A percentile compares a stretch with the other conserved stretches of the same genome.
Evolutionary conservation across 371 early-diverging fungal species (phyloP).

Genomic region (Syncephalastrum sp.): DNA sequence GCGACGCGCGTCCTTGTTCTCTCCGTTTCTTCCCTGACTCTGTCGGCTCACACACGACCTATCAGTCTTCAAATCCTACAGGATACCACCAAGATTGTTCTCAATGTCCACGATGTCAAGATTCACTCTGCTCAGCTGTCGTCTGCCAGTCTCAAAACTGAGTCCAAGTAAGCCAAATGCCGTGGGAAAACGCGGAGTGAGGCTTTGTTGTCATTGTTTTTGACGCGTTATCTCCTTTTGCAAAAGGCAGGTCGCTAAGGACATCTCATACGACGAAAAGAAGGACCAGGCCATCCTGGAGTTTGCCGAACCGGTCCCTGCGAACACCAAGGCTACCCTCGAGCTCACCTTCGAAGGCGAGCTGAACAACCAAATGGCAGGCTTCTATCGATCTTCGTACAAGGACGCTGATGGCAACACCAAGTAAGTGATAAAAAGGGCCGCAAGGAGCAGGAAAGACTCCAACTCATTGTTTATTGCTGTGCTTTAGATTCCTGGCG

Average conservation of each 20-base stretch:
- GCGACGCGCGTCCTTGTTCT: background rate
- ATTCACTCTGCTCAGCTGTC: slow-evolving; percentile 48
- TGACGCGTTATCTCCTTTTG: too few relatives aligned
- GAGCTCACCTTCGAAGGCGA: slow-evolving; percentile 70
- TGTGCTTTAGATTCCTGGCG: slow-evolving; percentile 56
- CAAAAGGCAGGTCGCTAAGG: slow-evolving; percentile 64
- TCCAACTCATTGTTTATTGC: background rate
- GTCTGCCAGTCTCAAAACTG: slow-evolving; percentile 54
- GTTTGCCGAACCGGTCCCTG: slow-evolving; percentile 66
- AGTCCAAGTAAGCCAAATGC: slow-evolving; percentile 44
- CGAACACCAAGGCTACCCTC: slow-evolving; percentile 68
- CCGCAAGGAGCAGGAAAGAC: background rate
- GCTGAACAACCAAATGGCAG: slow-evolving; percentile 85
- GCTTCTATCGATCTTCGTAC: slow-evolving; percentile 86
- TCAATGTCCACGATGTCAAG: slow-evolving; percentile 63
- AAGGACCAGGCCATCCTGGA: slow-evolving; percentile 72
- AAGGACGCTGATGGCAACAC: slow-evolving; percentile 71
- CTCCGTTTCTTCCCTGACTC: background rate
- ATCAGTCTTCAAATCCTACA: slow-evolving; percentile 55
- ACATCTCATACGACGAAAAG: slow-evolving; percentile 62
- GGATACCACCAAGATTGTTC: slow-evolving; percentile 58
- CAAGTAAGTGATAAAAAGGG: slow-evolving; percentile 28
- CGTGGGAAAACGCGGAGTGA: background rate
- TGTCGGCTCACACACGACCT: background rate
- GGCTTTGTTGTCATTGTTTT: too few relatives aligned